These are phyloP conservation scores for Aspergillus eucalypticola DNA, from an alignment of 2,329 filamentous ascomycete species.

Conservation along the genomic window DNA sequence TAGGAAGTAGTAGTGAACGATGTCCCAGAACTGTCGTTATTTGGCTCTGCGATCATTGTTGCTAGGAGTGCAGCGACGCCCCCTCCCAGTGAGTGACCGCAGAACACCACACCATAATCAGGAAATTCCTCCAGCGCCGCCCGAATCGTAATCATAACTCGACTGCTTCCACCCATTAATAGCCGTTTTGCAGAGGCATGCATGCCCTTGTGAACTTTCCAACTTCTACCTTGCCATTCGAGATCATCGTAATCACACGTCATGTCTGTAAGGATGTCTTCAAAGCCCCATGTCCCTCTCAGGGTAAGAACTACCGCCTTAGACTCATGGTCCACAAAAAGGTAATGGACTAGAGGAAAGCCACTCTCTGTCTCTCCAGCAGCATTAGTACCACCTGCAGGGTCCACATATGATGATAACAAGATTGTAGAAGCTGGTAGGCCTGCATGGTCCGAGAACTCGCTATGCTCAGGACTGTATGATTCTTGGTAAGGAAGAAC, in stretches of 20 bases:
- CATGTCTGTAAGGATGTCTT: constrained; percentile 72
- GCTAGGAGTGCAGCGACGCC: constrained; percentile 70
- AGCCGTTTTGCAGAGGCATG: constrained; percentile 70
- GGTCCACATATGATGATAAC: constrained; percentile 70
- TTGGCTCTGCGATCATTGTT: constrained; percentile 68
- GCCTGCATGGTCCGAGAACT: constrained; percentile 48
- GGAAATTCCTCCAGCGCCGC: constrained; percentile 66
- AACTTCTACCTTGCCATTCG: constrained; percentile 60
- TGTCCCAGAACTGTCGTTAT: constrained; percentile 49
- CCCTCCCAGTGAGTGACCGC: constrained; percentile 69
- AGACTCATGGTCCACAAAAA: constrained; percentile 70
- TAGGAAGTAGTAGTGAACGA: constrained; percentile 63
- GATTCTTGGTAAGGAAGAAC: constrained; percentile 32
- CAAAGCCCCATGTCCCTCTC: constrained; percentile 70
- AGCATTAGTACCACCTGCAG: constrained; percentile 66
- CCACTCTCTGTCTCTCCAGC: constrained; percentile 66
- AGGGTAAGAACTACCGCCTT: constrained; percentile 73
- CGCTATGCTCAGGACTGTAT: constrained; percentile 47
- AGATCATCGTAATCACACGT: constrained; percentile 70
- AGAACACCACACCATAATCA: constrained; percentile 69
- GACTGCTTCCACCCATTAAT: constrained; percentile 66
- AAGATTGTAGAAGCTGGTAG: constrained; percentile 53
- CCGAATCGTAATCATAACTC: constrained; percentile 66
- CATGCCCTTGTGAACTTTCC: constrained; percentile 73
- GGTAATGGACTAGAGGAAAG: constrained; percentile 71